Conservation (phyloP, 805 yeast species). For the Candida ipomoeae region DNA sequence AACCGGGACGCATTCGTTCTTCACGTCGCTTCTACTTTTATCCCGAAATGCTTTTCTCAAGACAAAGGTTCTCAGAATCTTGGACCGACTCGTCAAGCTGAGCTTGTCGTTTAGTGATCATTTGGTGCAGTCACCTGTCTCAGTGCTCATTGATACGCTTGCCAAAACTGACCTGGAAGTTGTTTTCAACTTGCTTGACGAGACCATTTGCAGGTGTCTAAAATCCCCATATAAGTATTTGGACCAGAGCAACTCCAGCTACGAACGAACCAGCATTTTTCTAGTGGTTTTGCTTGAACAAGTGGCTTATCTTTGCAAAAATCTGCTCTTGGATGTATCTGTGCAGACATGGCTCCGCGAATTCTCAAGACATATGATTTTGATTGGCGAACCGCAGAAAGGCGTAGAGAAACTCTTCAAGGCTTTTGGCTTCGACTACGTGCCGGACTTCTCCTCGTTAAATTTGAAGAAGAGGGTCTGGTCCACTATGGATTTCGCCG, state of each 20-base stretch:
- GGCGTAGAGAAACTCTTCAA: slow-evolving; percentile 18
- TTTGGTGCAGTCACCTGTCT: slow-evolving; percentile 50
- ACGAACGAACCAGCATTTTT: slow-evolving; percentile 32
- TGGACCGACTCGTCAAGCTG: slow-evolving; percentile 12
- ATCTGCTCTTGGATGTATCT: slow-evolving; percentile 19
- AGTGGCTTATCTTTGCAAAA: slow-evolving; percentile 45
- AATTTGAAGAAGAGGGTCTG: slow-evolving; percentile 14
- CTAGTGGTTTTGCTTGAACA: slow-evolving; percentile 55
- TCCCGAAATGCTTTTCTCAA: slow-evolving; percentile 11
- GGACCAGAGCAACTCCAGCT: slow-evolving; percentile 44
- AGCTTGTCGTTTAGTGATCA: slow-evolving; percentile 16
- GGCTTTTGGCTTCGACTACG: slow-evolving; percentile 7
- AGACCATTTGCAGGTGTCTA: slow-evolving; percentile 65
- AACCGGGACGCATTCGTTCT: slow-evolving; percentile 50
- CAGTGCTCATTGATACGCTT: slow-evolving; percentile 51
- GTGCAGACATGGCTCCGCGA: slow-evolving; percentile 47
- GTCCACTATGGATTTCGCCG: slow-evolving; percentile 46
- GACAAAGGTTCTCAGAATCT: slow-evolving; percentile 9
- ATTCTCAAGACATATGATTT: slow-evolving; percentile 43
- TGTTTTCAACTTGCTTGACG: slow-evolving; percentile 69
- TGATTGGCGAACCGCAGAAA: slow-evolving; percentile 56
- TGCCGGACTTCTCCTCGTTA: slow-evolving; percentile 1
- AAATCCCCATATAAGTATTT: slow-evolving; percentile 81
- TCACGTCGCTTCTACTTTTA: slow-evolving; percentile 60
- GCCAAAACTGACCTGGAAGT: slow-evolving; percentile 18